Base-by-base conservation (phyloP, 1,139 yeast genomes). In the Chernovozyma aurita region DNA sequence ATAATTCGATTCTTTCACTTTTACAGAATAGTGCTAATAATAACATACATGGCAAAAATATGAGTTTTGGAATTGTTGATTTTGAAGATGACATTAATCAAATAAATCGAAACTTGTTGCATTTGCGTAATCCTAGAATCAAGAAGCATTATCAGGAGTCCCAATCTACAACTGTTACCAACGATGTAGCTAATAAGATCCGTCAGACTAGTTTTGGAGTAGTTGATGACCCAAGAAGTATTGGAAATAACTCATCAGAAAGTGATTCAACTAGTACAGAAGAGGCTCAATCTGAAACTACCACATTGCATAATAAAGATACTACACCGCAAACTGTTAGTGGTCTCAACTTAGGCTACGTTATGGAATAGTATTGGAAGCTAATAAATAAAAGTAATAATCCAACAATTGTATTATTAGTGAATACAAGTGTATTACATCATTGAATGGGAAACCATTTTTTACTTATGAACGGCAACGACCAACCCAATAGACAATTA, bases 61-160 rank as follows among this genome's bases (percentile, higher is more conserved):
- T 14, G 14, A 30, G 36, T 18, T 21, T 28, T 21, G 33, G 36
- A 4, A 16, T 55, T 3, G 54, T 49, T 4, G 59, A 55, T 34
- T 46, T 57, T 24, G 11, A 13, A 6, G 49, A 52, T 11, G 63
- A 58, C 16, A 37, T 45, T 4, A 43, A 43, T 31, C 45, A 45
- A 24, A 37, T 53, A n/a, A 50, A 56, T 28, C 55, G 51, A 4
- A 55, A 54, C 30, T 49, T 64, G 22, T 44, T 45, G 21, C 56
- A 51, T 15, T 49, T 66, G 31, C 46, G 68, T 24, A 65, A 63
- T 41, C 72, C 71, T 0, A 49, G 73, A 22, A 52, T 65, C 31
- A 55, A 54, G 30, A 63, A 55, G 41, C 69, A 63, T 39, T 61
- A 61, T 37, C 64, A 62, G 33, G 51, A 48, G 1, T 46, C 38